These are phyloP conservation scores for Saturnispora silvae DNA, from an alignment of 805 yeast genomes.

Conservation along the genomic window DNA sequence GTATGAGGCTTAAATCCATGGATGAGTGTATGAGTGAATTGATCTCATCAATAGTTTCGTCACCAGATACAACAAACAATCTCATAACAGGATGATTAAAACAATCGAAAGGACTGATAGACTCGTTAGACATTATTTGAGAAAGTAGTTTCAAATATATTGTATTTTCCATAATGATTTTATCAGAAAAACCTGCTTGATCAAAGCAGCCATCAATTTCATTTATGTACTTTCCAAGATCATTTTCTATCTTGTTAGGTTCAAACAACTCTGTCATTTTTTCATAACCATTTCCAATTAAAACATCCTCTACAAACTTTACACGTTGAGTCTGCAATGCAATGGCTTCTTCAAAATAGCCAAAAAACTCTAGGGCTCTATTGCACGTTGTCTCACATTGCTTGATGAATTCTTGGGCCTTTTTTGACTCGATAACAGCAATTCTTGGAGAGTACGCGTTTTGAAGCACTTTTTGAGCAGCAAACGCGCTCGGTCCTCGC, in stretches of 20 bases:
- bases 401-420: slow-evolving; percentile 13
- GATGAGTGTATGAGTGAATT: slow-evolving; percentile 40
- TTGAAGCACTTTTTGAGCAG: slow-evolving; percentile 21
- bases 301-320: slow-evolving; percentile 9
- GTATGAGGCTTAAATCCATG: slow-evolving; percentile 38
- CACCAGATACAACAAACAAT: slow-evolving; percentile 51
- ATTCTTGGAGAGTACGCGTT: slow-evolving; percentile 25
- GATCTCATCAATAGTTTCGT: slow-evolving; percentile 45
- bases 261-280: neutral
- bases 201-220: neutral
- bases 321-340: slow-evolving; percentile 1
- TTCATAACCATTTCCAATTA: neutral
- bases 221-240: neutral
- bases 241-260: neutral
- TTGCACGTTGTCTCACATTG: slow-evolving; percentile 3
- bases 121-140: slow-evolving; percentile 46
- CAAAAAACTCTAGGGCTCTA: slow-evolving; percentile 17
- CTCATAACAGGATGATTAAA: slow-evolving; percentile 81
- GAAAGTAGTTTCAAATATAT: slow-evolving; percentile 50
- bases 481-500: slow-evolving; percentile 22
- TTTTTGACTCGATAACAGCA: slow-evolving; percentile 20
- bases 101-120: slow-evolving; percentile 68
- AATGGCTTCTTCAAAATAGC: slow-evolving; percentile 17
- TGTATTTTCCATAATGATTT: slow-evolving; percentile 28
- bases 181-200: neutral